Base-by-base conservation (phyloP, 1,284 basidiomycete species). In the Trichosporon coremiiforme region DNA sequence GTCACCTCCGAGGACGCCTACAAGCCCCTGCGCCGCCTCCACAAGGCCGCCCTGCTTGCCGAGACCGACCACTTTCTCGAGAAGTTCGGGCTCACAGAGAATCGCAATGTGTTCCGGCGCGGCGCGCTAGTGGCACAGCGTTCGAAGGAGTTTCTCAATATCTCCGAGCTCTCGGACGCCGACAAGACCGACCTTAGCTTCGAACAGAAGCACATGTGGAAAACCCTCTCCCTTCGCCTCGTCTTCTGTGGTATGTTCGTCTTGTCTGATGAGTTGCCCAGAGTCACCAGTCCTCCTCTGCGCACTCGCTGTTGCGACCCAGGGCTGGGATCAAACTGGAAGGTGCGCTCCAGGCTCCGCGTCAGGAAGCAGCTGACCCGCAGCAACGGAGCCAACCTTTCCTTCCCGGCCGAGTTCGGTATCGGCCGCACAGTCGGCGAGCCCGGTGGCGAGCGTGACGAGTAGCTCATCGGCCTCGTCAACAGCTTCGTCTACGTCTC, bases 401-500 rank as follows among this genome's bases (percentile, higher is more conserved):
- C 89, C 78, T 91, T 88, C 79, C 88, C 90, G 0, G 25, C 73
- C 1, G 88, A 90, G 76, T 90, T 92, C 73, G 87, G 87, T 65
- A 90, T 92, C 68, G 65, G 35, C 22, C 33, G 45, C 12, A 8
- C 47, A 8, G 20, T 57, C 22, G n/a, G 12, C n/a, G 62, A 66
- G 17, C 65, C 65, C 1, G 53, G 53, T 7, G 65, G 68, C n/a
- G 33, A 71, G 47, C 50, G 60, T 1, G 71, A 68, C 33, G 68
- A 70, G 50, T 72, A 66, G 68, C 74, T 92, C 3, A 85, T 91
- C 29, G 91, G 92, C 53, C 82, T 91, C 22, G 87, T 93, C 70
- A 92, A 92, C 78, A 87, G 89, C 13, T 90, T 89, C 0, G 90
- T 90, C 20, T 93, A 93, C 82, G 85, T 90, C 75, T 77, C 85